phyloP scores from a whole-genome alignment of 306 rosid species.

The Quillaja saponaria region DNA sequence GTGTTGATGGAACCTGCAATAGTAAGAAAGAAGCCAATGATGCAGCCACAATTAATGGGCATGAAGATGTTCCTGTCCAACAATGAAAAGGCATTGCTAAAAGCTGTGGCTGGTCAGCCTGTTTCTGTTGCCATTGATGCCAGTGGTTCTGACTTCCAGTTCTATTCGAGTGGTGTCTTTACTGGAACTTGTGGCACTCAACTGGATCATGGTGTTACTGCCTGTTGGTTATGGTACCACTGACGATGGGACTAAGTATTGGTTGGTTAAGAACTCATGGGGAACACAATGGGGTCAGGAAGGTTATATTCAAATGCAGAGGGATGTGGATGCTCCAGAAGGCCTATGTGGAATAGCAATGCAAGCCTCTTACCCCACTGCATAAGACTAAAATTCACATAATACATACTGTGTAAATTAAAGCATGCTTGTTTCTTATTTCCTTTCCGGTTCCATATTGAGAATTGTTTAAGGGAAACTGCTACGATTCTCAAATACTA shows the following conservation, averaged over 20 bases:
- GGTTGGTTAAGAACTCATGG: background rate
- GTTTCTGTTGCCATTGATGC: constrained; percentile 22
- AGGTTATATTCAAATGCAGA: too few species aligned
- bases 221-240: constrained; percentile 21
- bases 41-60: background rate
- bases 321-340: too few species aligned
- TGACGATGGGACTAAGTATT: constrained; percentile 21
- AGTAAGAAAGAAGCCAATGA: background rate
- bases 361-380: too few species aligned
- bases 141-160: background rate
- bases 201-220: constrained; percentile 24
- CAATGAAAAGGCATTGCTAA: constrained; percentile 1
- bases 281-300: background rate
- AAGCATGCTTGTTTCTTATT: too few species aligned
- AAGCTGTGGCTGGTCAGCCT: constrained; percentile 10
- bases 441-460: too few species aligned
- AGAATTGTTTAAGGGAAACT: too few species aligned
- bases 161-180: constrained; percentile 15
- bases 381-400: too few species aligned
- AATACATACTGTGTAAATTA: too few species aligned
- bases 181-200: constrained; percentile 21
- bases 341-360: background rate
- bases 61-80: constrained; percentile 17
- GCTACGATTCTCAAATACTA: too few species aligned
- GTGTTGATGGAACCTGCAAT: background rate